Evolutionary conservation across 2,329 filamentous ascomycete species (phyloP).

Genomic region (Pseudocercospora pini-densiflorae): DNA sequence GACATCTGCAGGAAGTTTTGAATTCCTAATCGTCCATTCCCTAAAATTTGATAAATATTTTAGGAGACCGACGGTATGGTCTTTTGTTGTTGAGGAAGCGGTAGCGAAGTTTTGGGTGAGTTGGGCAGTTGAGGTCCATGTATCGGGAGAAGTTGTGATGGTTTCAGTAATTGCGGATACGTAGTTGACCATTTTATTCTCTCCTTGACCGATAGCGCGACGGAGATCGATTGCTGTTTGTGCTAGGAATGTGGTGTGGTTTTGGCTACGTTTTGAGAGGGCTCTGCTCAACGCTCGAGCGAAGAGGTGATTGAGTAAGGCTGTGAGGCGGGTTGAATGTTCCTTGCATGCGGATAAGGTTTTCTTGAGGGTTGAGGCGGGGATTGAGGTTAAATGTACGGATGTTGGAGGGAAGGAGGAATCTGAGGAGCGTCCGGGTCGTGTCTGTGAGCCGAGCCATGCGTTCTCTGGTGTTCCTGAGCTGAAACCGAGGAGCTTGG

Average conservation of each 20-base stretch:
- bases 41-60: conserved; percentile 47
- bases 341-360: conserved; percentile 39
- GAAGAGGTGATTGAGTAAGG: conserved; percentile 47
- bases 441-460: too few species aligned
- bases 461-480: conserved; percentile 36
- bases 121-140: conserved; percentile 42
- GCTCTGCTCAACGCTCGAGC: conserved; percentile 44
- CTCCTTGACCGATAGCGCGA: conserved; percentile 38
- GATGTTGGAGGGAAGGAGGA: conserved; percentile 33
- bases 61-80: conserved; percentile 51
- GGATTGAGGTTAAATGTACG: conserved; percentile 41
- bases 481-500: conserved; percentile 40
- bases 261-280: conserved; percentile 28
- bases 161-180: conserved; percentile 29
- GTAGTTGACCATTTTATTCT: conserved; percentile 45
- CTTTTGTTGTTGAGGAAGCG: conserved; percentile 38
- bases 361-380: conserved; percentile 32
- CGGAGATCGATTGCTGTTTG: conserved; percentile 51
- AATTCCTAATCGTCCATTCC: conserved; percentile 46
- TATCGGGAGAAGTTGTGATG: background rate
- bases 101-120: conserved; percentile 42
- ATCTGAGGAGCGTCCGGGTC: conserved; percentile 15
- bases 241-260: conserved; percentile 43
- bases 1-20: conserved; percentile 45
- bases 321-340: conserved; percentile 49